Conservation (phyloP, 768 basidiomycete genomes). For the Strobilomyces confusus region DNA sequence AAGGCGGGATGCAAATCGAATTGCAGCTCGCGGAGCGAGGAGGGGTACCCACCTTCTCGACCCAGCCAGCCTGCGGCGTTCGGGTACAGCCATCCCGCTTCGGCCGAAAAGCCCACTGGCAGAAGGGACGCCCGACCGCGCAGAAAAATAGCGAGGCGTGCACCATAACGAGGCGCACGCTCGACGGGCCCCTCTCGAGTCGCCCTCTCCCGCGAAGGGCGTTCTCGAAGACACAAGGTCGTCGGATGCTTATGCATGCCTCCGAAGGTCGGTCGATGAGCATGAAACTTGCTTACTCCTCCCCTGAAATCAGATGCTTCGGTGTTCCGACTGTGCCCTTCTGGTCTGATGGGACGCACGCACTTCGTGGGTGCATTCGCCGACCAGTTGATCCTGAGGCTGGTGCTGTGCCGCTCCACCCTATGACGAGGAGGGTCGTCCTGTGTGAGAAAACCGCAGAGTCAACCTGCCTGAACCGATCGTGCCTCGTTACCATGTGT, state of each 20-base stretch:
- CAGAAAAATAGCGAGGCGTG: background rate
- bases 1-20: slow-evolving; percentile 12
- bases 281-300: background rate
- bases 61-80: background rate
- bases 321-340: slow-evolving; percentile 1
- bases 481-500: slow-evolving; percentile 15
- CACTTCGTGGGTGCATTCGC: slow-evolving; percentile 4
- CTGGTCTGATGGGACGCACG: slow-evolving; percentile 8
- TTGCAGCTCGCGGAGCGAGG: slow-evolving; percentile 10
- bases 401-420: background rate
- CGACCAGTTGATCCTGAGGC: background rate
- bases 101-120: background rate
- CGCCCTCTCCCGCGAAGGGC: slow-evolving; percentile 19
- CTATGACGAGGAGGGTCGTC: background rate
- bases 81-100: background rate
- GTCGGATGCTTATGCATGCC: background rate
- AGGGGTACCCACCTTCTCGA: slow-evolving; percentile 4
- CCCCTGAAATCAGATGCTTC: background rate
- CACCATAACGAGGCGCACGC: background rate
- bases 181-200: background rate
- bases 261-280: background rate
- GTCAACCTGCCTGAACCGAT: background rate
- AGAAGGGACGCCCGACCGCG: background rate
- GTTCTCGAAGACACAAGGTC: background rate
- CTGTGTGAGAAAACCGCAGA: slow-evolving; percentile 2